Evolutionary conservation across 345 rosid genomes (phyloP).

Genomic region (Raphanus sativus): DNA sequence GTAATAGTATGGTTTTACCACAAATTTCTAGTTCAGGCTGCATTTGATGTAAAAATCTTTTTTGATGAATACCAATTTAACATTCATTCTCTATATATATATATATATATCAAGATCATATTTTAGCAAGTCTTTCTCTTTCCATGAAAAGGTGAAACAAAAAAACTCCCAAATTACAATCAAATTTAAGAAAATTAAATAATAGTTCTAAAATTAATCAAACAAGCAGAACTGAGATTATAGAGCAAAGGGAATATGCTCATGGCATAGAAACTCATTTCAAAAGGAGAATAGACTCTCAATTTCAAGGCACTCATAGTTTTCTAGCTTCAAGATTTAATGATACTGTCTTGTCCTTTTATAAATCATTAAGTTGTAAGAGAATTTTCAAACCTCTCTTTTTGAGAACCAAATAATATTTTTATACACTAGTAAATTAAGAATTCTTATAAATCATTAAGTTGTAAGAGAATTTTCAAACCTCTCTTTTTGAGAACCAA

Average conservation of each 20-base stretch:
- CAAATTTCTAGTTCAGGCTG: too few species aligned
- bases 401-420: background rate
- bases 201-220: background rate
- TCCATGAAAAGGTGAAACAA: background rate
- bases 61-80: too few species aligned
- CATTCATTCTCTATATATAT: too few species aligned
- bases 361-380: constrained; percentile 36
- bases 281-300: constrained; percentile 13
- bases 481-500: background rate
- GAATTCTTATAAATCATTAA: constrained; percentile 30
- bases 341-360: constrained; percentile 38
- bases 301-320: constrained; percentile 27
- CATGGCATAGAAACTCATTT: background rate
- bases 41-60: too few species aligned
- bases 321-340: constrained; percentile 35
- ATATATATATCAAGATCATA: background rate
- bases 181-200: background rate
- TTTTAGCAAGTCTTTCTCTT: background rate
- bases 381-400: constrained; percentile 6
- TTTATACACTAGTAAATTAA: constrained; percentile 20
- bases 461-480: constrained; percentile 24
- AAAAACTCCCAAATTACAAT: background rate
- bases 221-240: background rate
- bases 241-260: background rate
- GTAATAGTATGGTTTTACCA: too few species aligned